These are phyloP conservation scores for Cyclostephanos invisitatus DNA, from an alignment of 108 stramenopile species.

Conservation along the genomic window DNA sequence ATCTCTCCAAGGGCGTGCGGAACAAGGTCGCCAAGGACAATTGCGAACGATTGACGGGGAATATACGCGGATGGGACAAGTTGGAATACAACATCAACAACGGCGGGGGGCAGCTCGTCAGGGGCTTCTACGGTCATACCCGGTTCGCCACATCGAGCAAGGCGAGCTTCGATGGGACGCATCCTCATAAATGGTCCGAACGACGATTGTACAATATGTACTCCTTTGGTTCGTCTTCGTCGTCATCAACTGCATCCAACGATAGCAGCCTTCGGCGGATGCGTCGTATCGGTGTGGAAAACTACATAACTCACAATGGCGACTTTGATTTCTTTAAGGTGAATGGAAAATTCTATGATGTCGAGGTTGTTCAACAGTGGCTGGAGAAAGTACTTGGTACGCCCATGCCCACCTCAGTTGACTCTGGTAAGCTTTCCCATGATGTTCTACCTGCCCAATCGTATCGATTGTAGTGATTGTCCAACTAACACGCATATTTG, in stretches of 20 bases:
- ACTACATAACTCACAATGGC: slow-evolving; percentile 86
- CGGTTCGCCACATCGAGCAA: slow-evolving; percentile 75
- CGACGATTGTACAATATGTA: slow-evolving; percentile 30
- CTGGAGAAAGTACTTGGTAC: slow-evolving; percentile 49
- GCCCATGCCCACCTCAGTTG: slow-evolving; percentile 63
- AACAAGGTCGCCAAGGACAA: slow-evolving; percentile 45
- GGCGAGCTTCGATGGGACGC: slow-evolving; percentile 76
- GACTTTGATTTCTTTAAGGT: slow-evolving; percentile 83
- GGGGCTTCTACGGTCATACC: slow-evolving; percentile 71
- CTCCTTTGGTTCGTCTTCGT: slow-evolving; percentile 8
- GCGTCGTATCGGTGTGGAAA: slow-evolving; percentile 48
- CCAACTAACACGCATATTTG: background rate
- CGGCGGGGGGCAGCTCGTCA: slow-evolving; percentile 23
- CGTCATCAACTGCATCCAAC: background rate
- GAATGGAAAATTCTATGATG: slow-evolving; percentile 64
- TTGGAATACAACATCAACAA: slow-evolving; percentile 18
- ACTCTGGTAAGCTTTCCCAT: slow-evolving; percentile 40
- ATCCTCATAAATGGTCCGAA: slow-evolving; percentile 79
- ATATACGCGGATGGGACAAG: slow-evolving; percentile 41
- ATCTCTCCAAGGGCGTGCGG: slow-evolving; percentile 59
- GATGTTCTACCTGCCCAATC: background rate
- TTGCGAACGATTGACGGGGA: slow-evolving; percentile 22
- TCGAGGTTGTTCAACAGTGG: slow-evolving; percentile 73
- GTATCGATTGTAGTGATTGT: background rate
- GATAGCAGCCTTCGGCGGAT: background rate